These are phyloP conservation scores for Cornus controversa DNA, from an alignment of 148 eudicot species.

Conservation along the genomic window DNA sequence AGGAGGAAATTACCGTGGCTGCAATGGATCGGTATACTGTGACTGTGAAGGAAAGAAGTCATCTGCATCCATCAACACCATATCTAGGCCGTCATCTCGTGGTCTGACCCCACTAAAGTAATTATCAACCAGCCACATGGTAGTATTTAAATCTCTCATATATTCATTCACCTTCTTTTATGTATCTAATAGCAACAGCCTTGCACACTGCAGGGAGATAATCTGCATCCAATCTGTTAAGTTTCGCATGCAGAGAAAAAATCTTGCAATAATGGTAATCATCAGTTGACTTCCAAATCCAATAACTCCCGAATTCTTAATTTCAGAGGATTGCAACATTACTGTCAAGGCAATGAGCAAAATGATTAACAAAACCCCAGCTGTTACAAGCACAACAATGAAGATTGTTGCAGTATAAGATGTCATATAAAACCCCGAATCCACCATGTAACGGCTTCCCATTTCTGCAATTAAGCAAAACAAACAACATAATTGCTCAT, in stretches of 20 bases:
- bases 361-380: conserved; percentile 29
- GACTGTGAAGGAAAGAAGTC: conserved; percentile 21
- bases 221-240: conserved; percentile 26
- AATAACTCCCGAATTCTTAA: conserved; percentile 20
- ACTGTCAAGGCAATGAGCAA: conserved; percentile 33
- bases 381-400: conserved; percentile 30
- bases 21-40: conserved; percentile 3
- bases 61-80: conserved; percentile 42
- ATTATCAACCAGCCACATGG: conserved; percentile 21
- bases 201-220: conserved; percentile 33
- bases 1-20: conserved; percentile 15
- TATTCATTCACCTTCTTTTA: conserved; percentile 37
- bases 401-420: conserved; percentile 40
- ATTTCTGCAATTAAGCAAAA: conserved; percentile 28
- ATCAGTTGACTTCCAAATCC: conserved; percentile 14
- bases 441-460: conserved; percentile 29
- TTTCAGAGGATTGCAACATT: conserved; percentile 42
- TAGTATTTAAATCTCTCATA: conserved; percentile 26
- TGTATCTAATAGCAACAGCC: conserved; percentile 20
- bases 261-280: conserved; percentile 26
- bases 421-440: conserved; percentile 37
- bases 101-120: conserved; percentile 22
- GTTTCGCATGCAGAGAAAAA: conserved; percentile 34
- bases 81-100: conserved; percentile 19
- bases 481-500: background rate